Evolutionary conservation across 2,329 filamentous ascomycete genomes (phyloP), one percentile per base, ranked within the genome.

Genomic region (Fusarium goolgardi): DNA sequence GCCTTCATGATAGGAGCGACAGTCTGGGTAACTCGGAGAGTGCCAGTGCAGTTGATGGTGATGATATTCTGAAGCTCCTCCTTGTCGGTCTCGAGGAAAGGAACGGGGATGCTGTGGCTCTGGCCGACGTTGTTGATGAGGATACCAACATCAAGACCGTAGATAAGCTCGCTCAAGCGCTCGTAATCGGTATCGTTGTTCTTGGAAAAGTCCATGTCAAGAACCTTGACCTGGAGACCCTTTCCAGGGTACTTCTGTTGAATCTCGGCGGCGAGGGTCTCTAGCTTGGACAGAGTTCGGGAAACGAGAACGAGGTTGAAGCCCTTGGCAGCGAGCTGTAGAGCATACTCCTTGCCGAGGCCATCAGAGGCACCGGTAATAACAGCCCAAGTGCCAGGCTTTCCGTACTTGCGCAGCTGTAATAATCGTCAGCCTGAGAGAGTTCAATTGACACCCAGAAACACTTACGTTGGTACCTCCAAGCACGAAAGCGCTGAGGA

Each of bases 51-150:
- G 83, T 99, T 99, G 85, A 99, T 94, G 52, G 90, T 94, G 80
- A 99, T 90, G 75, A 99, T 99, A 76, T 92, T 89, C 75, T 90
- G 86, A 76, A 99, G 88, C 82, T 98, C 96, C 61, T 91, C 84
- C 75, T 89, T 85, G 15, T 89, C 81, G 1, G 95, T 98, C 74
- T 93, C 86, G 50, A 91, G 82, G 81, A 99, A 99, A 0, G 94
- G 86, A 1, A 97, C 93, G 3, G 96, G 96, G 56, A 98, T 97
- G 79, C 86, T 91, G 84, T 99, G 96, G 80, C 92, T 96, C 79
- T 94, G 90, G 69, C 96, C 96, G 55, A 99, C 96, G 75, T 99
- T 99, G 86, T 99, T 99, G 84, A 99, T 86, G 67, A 99, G 83
- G 65, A 99, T 91, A 44, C 90, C 90, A 27, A 99, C 83, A 70